phyloP scores from a whole-genome alignment of 108 stramenopile genomes.

The Fistulifera pelliculosa region DNA sequence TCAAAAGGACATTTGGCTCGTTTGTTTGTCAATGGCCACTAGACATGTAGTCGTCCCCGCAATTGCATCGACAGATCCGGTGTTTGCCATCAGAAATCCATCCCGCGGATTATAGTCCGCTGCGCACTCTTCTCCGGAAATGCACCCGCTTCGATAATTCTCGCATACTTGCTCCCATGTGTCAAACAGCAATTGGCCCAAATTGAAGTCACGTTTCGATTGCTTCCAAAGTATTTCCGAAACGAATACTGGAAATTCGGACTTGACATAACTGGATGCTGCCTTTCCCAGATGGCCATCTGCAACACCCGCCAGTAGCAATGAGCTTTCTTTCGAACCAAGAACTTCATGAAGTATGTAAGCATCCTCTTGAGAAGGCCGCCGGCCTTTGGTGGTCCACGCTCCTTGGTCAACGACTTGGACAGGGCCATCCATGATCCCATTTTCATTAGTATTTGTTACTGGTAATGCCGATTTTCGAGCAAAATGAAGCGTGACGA shows the following conservation, averaged over 20 bases:
- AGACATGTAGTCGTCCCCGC: slow-evolving; percentile 66
- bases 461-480: slow-evolving; percentile 11
- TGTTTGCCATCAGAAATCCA: slow-evolving; percentile 56
- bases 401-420: slow-evolving; percentile 49
- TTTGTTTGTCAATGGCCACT: slow-evolving; percentile 40
- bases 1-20: slow-evolving; percentile 51
- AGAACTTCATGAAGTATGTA: slow-evolving; percentile 36
- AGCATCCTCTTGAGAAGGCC: slow-evolving; percentile 64
- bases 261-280: slow-evolving; percentile 45
- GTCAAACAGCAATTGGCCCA: slow-evolving; percentile 26
- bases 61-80: slow-evolving; percentile 42
- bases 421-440: slow-evolving; percentile 3
- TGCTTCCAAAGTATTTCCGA: slow-evolving; percentile 28
- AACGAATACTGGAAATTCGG: slow-evolving; percentile 38
- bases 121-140: slow-evolving; percentile 18
- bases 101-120: slow-evolving; percentile 67
- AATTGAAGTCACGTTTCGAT: neutral
- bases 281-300: slow-evolving; percentile 75
- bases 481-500: slow-evolving; percentile 66
- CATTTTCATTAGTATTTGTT: slow-evolving; percentile 3
- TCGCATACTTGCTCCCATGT: slow-evolving; percentile 47
- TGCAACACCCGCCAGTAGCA: slow-evolving; percentile 64
- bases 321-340: slow-evolving; percentile 30
- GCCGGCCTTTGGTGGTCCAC: slow-evolving; percentile 64
- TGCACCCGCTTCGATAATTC: slow-evolving; percentile 46